Percentiles rank a stretch among this genome's conserved stretches.
These are phyloP conservation scores for grape (Vitis vinifera) DNA, from an alignment of 164 flowering plant species.

Conservation along the genomic window DNA sequence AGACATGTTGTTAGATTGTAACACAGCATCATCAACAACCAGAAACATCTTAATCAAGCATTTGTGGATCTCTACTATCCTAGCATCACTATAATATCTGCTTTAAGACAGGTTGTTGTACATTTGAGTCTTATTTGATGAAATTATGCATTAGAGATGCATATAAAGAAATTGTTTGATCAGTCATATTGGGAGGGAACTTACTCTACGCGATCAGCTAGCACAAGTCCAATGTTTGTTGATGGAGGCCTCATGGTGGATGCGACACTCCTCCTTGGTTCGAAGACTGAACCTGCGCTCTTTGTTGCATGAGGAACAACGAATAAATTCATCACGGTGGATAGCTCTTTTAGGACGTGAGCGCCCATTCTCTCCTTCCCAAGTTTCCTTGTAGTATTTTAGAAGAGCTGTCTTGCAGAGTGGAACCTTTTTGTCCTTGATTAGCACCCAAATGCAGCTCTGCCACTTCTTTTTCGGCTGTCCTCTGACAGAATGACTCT, in stretches of 20 bases:
- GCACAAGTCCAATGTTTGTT: conserved; percentile 19
- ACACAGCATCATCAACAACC: too few species aligned
- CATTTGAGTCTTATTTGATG: too few species aligned
- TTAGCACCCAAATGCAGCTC: conserved; percentile 33
- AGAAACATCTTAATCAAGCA: too few species aligned
- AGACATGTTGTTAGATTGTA: not conserved
- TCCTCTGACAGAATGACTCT: conserved; percentile 20
- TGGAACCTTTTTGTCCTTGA: conserved; percentile 20
- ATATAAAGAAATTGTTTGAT: too few species aligned
- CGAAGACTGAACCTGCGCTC: conserved; percentile 27
- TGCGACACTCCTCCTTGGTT: conserved; percentile 15
- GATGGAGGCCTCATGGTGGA: conserved; percentile 27
- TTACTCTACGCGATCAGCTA: conserved; percentile 21
- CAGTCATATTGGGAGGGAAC: not conserved
- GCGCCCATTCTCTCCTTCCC: not conserved
- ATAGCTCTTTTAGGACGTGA: not conserved
- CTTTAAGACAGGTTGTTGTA: too few species aligned
- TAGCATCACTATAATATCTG: too few species aligned
- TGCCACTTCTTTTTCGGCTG: conserved; percentile 18
- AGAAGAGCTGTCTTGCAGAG: conserved; percentile 21
- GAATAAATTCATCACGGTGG: conserved; percentile 42
- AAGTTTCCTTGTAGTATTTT: conserved; percentile 24
- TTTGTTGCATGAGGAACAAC: conserved; percentile 24
- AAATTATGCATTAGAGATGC: too few species aligned
- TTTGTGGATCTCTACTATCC: too few species aligned